Evolutionary conservation across 306 rosid species (phyloP).

Genomic region (Fragaria ananassa): DNA sequence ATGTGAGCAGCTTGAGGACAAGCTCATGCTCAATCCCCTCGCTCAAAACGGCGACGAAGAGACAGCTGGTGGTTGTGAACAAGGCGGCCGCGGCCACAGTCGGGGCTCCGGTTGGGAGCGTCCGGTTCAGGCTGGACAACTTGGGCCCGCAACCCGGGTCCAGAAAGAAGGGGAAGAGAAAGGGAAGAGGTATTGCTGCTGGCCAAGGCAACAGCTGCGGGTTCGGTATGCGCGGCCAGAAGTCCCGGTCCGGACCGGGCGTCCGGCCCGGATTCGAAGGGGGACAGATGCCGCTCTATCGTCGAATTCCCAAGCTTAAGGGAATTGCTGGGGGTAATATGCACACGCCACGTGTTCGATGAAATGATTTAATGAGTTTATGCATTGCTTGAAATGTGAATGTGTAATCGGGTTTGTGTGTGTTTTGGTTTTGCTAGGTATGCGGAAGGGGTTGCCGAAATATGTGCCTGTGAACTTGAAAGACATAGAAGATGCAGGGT

Average conservation of each 20-base stretch:
- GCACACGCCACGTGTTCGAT: conserved; percentile 13
- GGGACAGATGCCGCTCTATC: conserved; percentile 95
- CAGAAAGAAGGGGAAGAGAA: conserved; percentile 79
- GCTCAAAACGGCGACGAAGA: conserved; percentile 19
- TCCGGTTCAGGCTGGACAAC: conserved; percentile 71
- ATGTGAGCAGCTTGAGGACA: conserved; percentile 37
- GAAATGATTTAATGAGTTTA: not conserved
- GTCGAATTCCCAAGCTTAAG: conserved; percentile 78
- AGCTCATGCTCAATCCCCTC: conserved; percentile 33
- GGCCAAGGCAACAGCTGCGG: conserved; percentile 99
- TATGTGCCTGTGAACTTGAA: conserved; percentile 82
- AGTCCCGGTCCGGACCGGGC: conserved; percentile 93
- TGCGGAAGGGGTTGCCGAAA: conserved; percentile 85
- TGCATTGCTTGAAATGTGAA: not conserved
- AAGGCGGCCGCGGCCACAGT: conserved; percentile 33
- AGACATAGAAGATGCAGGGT: conserved; percentile 78
- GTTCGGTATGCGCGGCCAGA: conserved; percentile 97
- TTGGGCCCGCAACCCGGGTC: conserved; percentile 97
- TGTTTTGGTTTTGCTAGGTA: conserved; percentile 46
- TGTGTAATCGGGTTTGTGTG: not conserved
- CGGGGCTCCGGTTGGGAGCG: conserved; percentile 21
- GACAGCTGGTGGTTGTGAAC: conserved; percentile 30
- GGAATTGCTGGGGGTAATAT: conserved; percentile 93
- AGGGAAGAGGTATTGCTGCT: conserved; percentile 88
- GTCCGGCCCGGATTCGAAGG: conserved; percentile 84